Percentiles rank a stretch among this genome's conserved stretches.
Conservation (phyloP, 106 monocot species). For the Apostasia shenzhenica region DNA sequence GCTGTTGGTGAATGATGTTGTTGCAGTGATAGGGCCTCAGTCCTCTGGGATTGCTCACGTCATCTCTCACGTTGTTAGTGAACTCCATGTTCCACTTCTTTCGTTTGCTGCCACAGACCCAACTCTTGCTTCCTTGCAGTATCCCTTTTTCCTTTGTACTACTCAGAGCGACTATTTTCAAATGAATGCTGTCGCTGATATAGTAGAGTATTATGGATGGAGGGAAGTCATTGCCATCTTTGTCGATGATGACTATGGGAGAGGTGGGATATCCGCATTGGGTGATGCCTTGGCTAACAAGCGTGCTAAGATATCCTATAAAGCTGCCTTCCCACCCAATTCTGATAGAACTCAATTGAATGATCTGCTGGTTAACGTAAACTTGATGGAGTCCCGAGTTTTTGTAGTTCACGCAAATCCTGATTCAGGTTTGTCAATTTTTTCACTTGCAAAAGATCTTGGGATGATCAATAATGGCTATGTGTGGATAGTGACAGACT, state of each 20-base stretch:
- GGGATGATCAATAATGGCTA: constrained; percentile 59
- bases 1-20: constrained; percentile 67
- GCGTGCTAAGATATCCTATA: constrained; percentile 61
- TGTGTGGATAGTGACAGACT: constrained; percentile 84
- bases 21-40: constrained; percentile 75
- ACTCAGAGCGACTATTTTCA: constrained; percentile 63
- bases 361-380: constrained; percentile 46
- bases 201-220: constrained; percentile 55
- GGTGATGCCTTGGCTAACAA: constrained; percentile 42
- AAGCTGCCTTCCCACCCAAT: constrained; percentile 51
- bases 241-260: constrained; percentile 74
- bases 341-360: constrained; percentile 16
- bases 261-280: constrained; percentile 42
- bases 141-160: constrained; percentile 52
- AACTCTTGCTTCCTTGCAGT: constrained; percentile 43
- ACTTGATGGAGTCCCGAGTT: constrained; percentile 70
- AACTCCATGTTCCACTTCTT: constrained; percentile 67
- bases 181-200: constrained; percentile 60
- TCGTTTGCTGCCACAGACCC: constrained; percentile 86
- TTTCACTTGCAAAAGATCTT: constrained; percentile 40
- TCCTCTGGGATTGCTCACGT: constrained; percentile 70
- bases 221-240: constrained; percentile 61
- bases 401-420: constrained; percentile 78
- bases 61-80: constrained; percentile 54
- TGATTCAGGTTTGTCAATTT: constrained; percentile 58